Percentiles rank a stretch among this genome's conserved stretches.
phyloP scores from a whole-genome alignment of 176 grass and related monocot genomes.

The Aechmea fasciata region DNA sequence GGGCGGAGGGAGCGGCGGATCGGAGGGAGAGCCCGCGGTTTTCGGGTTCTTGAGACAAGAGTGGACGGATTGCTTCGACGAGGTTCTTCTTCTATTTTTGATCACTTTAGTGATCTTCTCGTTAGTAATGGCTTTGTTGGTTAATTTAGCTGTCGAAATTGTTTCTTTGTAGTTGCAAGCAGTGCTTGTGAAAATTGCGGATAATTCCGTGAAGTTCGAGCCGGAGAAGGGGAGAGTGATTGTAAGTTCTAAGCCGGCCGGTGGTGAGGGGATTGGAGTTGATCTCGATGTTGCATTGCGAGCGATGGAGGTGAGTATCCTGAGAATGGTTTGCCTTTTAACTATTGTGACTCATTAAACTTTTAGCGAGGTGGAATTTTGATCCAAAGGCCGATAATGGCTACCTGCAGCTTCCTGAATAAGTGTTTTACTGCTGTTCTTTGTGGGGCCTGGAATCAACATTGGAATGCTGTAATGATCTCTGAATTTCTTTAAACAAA shows the following conservation, averaged over 20 bases:
- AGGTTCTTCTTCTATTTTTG: constrained; percentile 31
- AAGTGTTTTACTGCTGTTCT: too few species aligned
- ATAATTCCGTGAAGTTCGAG: constrained; percentile 50
- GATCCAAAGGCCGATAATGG: too few species aligned
- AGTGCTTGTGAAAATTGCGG: constrained; percentile 41
- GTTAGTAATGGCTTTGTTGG: constrained; percentile 10
- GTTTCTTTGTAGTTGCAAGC: constrained; percentile 54
- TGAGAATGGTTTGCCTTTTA: constrained; percentile 3
- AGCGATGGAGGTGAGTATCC: constrained; percentile 56
- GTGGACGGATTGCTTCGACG: constrained; percentile 62
- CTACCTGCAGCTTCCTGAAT: too few species aligned
- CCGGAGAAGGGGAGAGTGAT: constrained; percentile 41
- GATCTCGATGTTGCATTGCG: constrained; percentile 48
- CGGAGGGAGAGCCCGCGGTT: constrained; percentile 33
- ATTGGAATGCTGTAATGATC: too few species aligned
- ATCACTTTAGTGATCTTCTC: not conserved
- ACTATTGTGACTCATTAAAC: not conserved
- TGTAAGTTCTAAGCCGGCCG: constrained; percentile 34
- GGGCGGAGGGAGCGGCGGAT: constrained; percentile 4
- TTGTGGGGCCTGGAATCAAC: too few species aligned
- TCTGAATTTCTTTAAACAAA: too few species aligned
- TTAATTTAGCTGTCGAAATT: constrained; percentile 19
- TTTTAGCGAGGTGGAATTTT: too few species aligned
- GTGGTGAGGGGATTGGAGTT: constrained; percentile 9
- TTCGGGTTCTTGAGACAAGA: constrained; percentile 62